These are phyloP conservation scores for Brassica nigra DNA, from an alignment of 345 rosid species.

Conservation along the genomic window DNA sequence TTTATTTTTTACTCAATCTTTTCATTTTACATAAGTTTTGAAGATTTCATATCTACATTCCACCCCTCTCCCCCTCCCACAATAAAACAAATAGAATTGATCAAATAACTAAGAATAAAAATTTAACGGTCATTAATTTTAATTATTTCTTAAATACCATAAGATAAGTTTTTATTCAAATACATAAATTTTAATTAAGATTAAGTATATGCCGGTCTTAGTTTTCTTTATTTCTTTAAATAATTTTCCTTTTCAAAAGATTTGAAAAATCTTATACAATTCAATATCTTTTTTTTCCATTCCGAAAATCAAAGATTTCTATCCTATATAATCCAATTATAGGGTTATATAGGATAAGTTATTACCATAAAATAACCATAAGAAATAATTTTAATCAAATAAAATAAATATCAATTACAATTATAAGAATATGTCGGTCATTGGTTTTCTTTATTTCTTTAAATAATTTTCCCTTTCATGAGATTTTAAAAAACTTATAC, in stretches of 20 bases:
- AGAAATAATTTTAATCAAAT: neutral
- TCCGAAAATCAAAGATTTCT: neutral
- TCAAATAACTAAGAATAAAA: neutral
- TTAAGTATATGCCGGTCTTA: neutral
- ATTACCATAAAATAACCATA: neutral
- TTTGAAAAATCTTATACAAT: neutral
- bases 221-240: neutral
- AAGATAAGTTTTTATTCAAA: neutral
- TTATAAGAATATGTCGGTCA: too few species aligned
- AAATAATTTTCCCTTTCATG: too few species aligned
- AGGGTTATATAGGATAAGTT: too few species aligned
- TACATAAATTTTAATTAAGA: neutral
- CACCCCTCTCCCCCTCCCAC: neutral
- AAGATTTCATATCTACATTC: neutral
- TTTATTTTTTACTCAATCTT: neutral
- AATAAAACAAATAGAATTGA: neutral
- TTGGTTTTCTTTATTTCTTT: too few species aligned
- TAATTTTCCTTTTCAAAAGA: neutral
- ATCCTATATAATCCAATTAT: neutral
- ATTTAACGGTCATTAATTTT: neutral
- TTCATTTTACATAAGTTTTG: neutral
- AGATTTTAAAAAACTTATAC: too few species aligned
- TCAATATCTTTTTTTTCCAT: neutral
- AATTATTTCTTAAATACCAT: neutral
- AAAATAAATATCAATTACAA: neutral